Evolutionary conservation across 805 yeast genomes (phyloP).

Genomic region (Wickerhamiella azymoides): DNA sequence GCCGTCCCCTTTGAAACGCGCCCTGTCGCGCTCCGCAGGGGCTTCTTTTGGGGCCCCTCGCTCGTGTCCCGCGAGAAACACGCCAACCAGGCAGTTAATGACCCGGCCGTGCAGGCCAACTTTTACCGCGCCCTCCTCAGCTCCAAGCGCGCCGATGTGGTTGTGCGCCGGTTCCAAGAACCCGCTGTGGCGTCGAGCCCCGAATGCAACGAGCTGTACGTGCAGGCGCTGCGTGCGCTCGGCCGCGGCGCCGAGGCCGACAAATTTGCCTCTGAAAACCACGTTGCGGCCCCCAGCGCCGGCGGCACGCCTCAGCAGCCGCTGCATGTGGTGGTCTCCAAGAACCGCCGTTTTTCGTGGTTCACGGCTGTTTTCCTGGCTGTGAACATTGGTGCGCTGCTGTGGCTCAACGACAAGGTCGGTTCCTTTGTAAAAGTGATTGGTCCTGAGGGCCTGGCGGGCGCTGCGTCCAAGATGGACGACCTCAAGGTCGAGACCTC

Average conservation of each 20-base stretch:
- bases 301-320: slow-evolving; percentile 46
- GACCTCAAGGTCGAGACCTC: slow-evolving; percentile 79
- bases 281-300: slow-evolving; percentile 16
- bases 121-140: slow-evolving; percentile 64
- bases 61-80: slow-evolving; percentile 60
- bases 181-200: slow-evolving; percentile 78
- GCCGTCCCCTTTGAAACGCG: no score
- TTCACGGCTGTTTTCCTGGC: slow-evolving; percentile 51
- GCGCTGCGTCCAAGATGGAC: slow-evolving; percentile 39
- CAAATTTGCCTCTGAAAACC: slow-evolving; percentile 13
- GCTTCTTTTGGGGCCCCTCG: slow-evolving; percentile 19
- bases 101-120: slow-evolving; percentile 64
- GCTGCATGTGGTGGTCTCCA: slow-evolving; percentile 76
- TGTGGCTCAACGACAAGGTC: slow-evolving; percentile 68
- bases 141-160: slow-evolving; percentile 88
- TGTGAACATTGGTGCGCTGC: slow-evolving; percentile 65
- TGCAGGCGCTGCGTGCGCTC: slow-evolving; percentile 63
- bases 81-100: slow-evolving; percentile 66
- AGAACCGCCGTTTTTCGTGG: slow-evolving; percentile 68
- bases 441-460: slow-evolving; percentile 24
- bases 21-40: neutral
- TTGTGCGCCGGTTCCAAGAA: slow-evolving; percentile 85
- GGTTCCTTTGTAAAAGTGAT: slow-evolving; percentile 19
- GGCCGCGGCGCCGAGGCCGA: slow-evolving; percentile 58
- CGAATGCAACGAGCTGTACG: slow-evolving; percentile 66